Conservation (phyloP, 1,139 yeast species). For the Blastobotrys proliferans region DNA sequence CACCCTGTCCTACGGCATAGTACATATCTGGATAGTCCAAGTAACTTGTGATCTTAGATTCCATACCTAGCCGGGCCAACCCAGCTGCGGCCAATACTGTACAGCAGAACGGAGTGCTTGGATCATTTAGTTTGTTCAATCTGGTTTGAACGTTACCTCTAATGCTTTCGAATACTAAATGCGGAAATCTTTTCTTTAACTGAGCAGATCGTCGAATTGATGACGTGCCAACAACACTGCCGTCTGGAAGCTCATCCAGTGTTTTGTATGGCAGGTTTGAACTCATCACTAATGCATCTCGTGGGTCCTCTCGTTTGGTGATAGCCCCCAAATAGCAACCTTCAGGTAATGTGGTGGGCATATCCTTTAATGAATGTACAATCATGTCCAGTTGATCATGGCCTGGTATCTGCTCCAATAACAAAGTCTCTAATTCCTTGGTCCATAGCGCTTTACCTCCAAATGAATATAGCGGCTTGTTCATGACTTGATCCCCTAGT, state of each 20-base stretch:
- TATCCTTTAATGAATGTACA: conserved; percentile 91
- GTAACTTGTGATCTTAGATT: conserved; percentile 57
- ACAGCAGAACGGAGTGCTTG: conserved; percentile 64
- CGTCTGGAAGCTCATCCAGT: conserved; percentile 73
- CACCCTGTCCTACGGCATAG: conserved; percentile 98
- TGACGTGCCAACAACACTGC: conserved; percentile 89
- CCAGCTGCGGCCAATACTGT: conserved; percentile 93
- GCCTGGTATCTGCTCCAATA: conserved; percentile 56
- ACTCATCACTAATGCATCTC: conserved; percentile 90
- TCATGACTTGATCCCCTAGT: conserved; percentile 82
- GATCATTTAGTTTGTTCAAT: conserved; percentile 68
- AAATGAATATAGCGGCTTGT: conserved; percentile 83
- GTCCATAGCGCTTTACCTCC: conserved; percentile 98
- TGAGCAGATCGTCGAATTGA: conserved; percentile 90
- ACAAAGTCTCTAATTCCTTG: conserved; percentile 78
- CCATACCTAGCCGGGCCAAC: conserved; percentile 64
- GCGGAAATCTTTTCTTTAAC: conserved; percentile 54
- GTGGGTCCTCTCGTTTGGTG: conserved; percentile 80
- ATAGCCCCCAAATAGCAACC: conserved; percentile 89
- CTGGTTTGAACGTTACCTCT: conserved; percentile 89
- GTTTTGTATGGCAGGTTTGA: conserved; percentile 56
- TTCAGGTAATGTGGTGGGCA: conserved; percentile 89
- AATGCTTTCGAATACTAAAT: conserved; percentile 65
- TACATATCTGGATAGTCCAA: conserved; percentile 83
- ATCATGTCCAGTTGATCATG: conserved; percentile 72